Conservation (phyloP, 1,139 yeast genomes). For the Yamadazyma membranifaciens region DNA sequence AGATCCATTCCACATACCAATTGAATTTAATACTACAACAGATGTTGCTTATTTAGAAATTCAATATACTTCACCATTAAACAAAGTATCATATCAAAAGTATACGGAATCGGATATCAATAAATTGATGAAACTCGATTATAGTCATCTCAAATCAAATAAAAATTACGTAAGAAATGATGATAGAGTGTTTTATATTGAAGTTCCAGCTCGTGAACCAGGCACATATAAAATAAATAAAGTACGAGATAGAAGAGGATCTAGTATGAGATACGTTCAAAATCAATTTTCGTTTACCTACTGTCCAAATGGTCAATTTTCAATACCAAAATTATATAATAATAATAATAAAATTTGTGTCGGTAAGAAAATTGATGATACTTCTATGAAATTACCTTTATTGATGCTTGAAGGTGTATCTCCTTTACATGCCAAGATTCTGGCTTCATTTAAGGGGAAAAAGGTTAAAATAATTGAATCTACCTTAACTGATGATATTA, state of each 20-base stretch:
- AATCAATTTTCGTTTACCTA: constrained; percentile 65
- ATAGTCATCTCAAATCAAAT: constrained; percentile 30
- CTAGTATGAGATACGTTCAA: constrained; percentile 62
- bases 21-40: constrained; percentile 78
- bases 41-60: constrained; percentile 70
- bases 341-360: constrained; percentile 47
- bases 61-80: constrained; percentile 57
- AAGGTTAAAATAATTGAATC: constrained; percentile 19
- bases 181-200: constrained; percentile 43
- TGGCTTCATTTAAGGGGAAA: constrained; percentile 54
- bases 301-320: constrained; percentile 72
- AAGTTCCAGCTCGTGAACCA: constrained; percentile 60
- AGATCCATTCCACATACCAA: constrained; percentile 51
- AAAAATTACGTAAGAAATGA: constrained; percentile 24
- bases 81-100: constrained; percentile 46
- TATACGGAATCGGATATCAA: constrained; percentile 58
- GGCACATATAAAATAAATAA: constrained; percentile 71
- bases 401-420: constrained; percentile 70
- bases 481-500: constrained; percentile 21
- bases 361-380: constrained; percentile 39
- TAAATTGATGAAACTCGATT: constrained; percentile 41
- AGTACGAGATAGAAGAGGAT: constrained; percentile 64
- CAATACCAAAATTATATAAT: constrained; percentile 27
- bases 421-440: constrained; percentile 66
- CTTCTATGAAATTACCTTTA: constrained; percentile 33